Base-by-base conservation (phyloP, 73 alveolate species). In the Breviolum minutum region DNA sequence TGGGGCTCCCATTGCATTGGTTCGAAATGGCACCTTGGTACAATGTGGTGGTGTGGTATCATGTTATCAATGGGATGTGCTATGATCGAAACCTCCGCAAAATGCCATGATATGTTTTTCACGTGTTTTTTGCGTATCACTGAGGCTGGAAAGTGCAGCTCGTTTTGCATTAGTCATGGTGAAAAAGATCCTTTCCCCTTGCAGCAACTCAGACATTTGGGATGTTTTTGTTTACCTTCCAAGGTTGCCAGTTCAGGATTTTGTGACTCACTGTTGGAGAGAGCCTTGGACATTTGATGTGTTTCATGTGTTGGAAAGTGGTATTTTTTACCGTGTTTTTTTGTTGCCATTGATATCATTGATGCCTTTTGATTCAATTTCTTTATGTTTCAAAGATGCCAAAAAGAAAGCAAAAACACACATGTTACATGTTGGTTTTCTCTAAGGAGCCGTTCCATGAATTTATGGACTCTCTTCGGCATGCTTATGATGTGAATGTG, bases 171-270 rank as follows among this genome's bases (percentile, higher is more conserved):
- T 1, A 2, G 70, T 11, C 16, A 16, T 26, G 54, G 54, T 40
- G 54, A 40, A 40, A 40, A 40, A 40, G 3, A 40, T 40, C 54
- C 54, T 40, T 40, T 40, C 54, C 54, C 54, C 54, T 40, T 40
- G 5, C 54, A 40, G 54, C 54, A 40, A 40, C 54, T 40, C 54
- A 40, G 54, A 40, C 54, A 40, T 40, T 40, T 40, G 54, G 54
- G 54, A 40, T 3, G 54, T 40, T 40, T 40, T 40, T 40, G n/a
- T 40, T 40, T 40, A 40, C 54, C 54, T 40, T 20, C 97, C 74
- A 26, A 90, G 97, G 97, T 24, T 90, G 97, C 97, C 97, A 16
- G 97, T 71, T 64, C 97, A 90, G 74, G 97, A 90, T 54, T 90
- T 90, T 62, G 60, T 90, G 24, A 90, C 97, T n/a, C 97, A 90